A percentile compares a stretch with the other conserved stretches of the same genome.
These are phyloP conservation scores for Diaporthe sp. DNA, from an alignment of 2,329 filamentous ascomycete species.

Conservation along the genomic window DNA sequence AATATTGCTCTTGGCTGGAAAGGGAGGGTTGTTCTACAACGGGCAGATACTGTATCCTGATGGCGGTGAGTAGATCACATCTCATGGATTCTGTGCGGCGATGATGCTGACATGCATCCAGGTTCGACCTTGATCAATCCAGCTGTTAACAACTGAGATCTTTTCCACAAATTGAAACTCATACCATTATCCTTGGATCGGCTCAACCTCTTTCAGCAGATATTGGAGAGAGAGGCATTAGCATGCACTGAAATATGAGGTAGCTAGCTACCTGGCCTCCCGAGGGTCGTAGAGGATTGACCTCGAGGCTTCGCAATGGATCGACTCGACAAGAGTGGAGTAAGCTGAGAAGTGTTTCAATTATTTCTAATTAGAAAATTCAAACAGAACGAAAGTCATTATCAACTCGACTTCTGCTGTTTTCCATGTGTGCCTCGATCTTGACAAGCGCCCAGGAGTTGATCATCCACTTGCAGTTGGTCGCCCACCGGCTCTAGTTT, in stretches of 20 bases:
- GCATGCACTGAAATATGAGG: background rate
- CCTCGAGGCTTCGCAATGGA: background rate
- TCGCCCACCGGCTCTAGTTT: background rate
- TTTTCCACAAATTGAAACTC: background rate
- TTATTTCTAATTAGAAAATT: background rate
- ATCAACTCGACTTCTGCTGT: accelerated
- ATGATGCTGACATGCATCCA: background rate
- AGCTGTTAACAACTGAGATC: conserved; percentile 30
- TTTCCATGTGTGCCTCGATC: background rate
- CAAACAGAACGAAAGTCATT: no score
- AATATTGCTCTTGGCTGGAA: conserved; percentile 64
- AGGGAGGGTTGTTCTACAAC: conserved; percentile 65
- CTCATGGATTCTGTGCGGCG: background rate
- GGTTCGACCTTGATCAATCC: conserved; percentile 34
- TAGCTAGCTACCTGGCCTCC: no score
- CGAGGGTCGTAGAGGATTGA: background rate
- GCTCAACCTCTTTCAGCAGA: no score
- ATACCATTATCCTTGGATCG: background rate
- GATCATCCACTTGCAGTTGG: background rate
- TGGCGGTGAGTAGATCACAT: conserved; percentile 50
- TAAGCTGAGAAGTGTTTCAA: no score
- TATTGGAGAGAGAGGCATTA: background rate
- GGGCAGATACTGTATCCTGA: conserved; percentile 67
- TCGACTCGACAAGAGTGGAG: background rate
- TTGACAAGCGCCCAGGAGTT: background rate